A percentile compares a stretch with the other conserved stretches of the same genome.
These are phyloP conservation scores for Solioccasus polychromus DNA, from an alignment of 768 basidiomycete species.

Conservation along the genomic window DNA sequence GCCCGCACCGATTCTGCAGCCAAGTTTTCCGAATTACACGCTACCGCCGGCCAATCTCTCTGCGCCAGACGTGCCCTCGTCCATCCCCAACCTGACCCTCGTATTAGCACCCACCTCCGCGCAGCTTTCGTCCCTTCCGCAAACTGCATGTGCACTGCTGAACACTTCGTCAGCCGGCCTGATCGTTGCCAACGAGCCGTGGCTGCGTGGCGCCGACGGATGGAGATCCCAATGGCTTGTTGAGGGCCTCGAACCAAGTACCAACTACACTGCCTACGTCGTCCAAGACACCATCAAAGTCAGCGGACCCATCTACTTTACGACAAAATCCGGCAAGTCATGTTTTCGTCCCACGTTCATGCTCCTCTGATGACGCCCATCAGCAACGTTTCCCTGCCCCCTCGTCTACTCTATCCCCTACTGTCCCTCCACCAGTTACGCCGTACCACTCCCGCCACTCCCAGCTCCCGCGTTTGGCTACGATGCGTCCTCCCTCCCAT, in stretches of 20 bases:
- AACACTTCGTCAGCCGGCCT: slow-evolving; percentile 37
- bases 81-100: slow-evolving; percentile 50
- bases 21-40: slow-evolving; percentile 74
- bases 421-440: slow-evolving; percentile 69
- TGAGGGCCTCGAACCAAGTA: slow-evolving; percentile 53
- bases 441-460: slow-evolving; percentile 62
- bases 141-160: slow-evolving; percentile 60
- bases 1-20: slow-evolving; percentile 27
- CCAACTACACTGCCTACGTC: slow-evolving; percentile 79
- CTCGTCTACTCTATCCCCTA: slow-evolving; percentile 69
- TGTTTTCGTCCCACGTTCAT: background rate
- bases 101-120: slow-evolving; percentile 51
- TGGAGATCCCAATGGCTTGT: slow-evolving; percentile 72
- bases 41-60: slow-evolving; percentile 57
- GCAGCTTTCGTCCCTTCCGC: slow-evolving; percentile 41
- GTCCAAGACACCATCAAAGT: slow-evolving; percentile 55
- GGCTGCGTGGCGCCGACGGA: slow-evolving; percentile 56
- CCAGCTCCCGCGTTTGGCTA: slow-evolving; percentile 42
- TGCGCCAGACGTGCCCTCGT: slow-evolving; percentile 39
- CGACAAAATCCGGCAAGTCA: slow-evolving; percentile 68
- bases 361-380: background rate
- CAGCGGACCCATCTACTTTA: slow-evolving; percentile 66
- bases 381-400: slow-evolving; percentile 65
- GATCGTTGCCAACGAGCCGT: slow-evolving; percentile 45
- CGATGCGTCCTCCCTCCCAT: slow-evolving; percentile 50